Evolutionary conservation across 2,329 filamentous ascomycete species (phyloP), one percentile per base, ranked within the genome.

Genomic region (Aspergillus sojae): DNA sequence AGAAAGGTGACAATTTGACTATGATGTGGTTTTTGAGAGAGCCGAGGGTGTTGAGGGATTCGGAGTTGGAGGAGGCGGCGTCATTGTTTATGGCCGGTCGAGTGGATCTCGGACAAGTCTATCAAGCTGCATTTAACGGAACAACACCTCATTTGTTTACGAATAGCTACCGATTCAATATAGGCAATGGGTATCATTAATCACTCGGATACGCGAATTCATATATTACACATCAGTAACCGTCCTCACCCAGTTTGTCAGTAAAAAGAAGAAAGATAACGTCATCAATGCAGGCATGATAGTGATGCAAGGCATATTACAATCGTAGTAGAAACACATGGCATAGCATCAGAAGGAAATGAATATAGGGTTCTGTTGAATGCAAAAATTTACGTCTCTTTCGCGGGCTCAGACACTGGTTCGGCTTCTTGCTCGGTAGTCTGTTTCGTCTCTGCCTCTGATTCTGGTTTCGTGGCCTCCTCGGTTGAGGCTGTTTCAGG

Each of bases 171-270:
- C 4, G n/a, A 12, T 32, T 12, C 26, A 52, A 12, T 52, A 52
- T 34, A 32, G 26, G 28, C 28, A 59, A 50, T 55, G 68, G 68
- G 68, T 70, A 70, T 70, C 68, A 70, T 69, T 68, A 66, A 62
- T 62, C 61, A 46, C 53, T 63, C 41, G 30, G 11, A 54, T 63
- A 48, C 55, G 61, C 58, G 50, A 59, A 57, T 34, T 63, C 64
- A 61, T 70, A 68, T 63, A 67, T 68, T 70, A 70, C 68, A 70
- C 65, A 64, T 65, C 64, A 63, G 43, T 48, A 23, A 45, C 53
- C 62, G 30, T 36, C 26, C 56, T 30, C 59, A 30, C 53, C 26
- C 32, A 55, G 34, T 53, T 39, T 34, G 56, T 50, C n/a, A n/a
- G 46, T 54, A 39, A 52, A 43, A 58, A 30, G 54, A 32, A 45